phyloP scores from a whole-genome alignment of 768 basidiomycete genomes.

The Lactarius quietus region DNA sequence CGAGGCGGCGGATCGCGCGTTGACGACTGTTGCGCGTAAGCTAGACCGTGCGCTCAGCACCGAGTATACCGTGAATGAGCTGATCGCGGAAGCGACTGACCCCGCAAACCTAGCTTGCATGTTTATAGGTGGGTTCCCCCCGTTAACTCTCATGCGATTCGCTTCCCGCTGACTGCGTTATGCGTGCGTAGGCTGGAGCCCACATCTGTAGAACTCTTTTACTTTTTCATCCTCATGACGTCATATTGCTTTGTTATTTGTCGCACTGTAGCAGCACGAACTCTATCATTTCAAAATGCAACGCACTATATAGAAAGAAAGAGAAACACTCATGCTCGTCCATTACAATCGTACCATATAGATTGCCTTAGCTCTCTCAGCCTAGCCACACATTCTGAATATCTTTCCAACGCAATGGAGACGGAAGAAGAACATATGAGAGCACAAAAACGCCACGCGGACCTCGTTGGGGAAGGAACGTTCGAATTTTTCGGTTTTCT shows the following conservation, averaged over 20 bases:
- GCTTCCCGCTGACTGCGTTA: constrained; percentile 14
- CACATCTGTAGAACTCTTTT: constrained; percentile 31
- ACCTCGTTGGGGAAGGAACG: constrained; percentile 7
- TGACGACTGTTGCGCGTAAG: constrained; percentile 76
- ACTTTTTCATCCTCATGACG: neutral
- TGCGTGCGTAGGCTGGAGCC: constrained; percentile 38
- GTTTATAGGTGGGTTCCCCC: constrained; percentile 53
- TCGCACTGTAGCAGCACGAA: neutral
- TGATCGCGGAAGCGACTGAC: constrained; percentile 87
- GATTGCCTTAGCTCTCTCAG: constrained; percentile 18
- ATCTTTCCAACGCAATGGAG: constrained; percentile 11
- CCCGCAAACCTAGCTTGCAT: constrained; percentile 71
- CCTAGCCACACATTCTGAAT: constrained; percentile 1
- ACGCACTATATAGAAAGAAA: neutral
- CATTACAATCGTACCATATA: constrained; percentile 24
- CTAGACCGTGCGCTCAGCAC: constrained; percentile 83
- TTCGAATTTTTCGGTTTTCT: constrained; percentile 14
- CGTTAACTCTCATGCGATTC: neutral
- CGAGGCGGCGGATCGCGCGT: constrained; percentile 87
- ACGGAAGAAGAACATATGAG: constrained; percentile 4
- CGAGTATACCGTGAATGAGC: constrained; percentile 89
- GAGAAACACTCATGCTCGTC: neutral
- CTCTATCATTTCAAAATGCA: neutral
- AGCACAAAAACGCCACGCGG: constrained; percentile 11
- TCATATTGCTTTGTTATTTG: neutral